Base-by-base conservation (phyloP, 1,139 yeast species). In the Wickerhamiella infanticola region DNA sequence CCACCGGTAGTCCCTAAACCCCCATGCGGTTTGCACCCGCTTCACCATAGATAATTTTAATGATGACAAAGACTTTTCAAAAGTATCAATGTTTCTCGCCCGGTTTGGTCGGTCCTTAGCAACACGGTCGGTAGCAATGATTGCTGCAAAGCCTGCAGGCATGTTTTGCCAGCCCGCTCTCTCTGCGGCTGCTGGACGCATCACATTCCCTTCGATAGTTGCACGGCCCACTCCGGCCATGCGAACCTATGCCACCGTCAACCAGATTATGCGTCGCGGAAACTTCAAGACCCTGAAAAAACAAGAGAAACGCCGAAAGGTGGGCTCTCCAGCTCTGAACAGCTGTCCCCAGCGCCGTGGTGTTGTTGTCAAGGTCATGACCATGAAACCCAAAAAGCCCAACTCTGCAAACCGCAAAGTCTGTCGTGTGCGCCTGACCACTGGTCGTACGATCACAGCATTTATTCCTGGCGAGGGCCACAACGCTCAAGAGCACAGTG, bases 391-490 rank as follows among this genome's bases (percentile, higher is more conserved):
- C 42, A 90, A 90, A 70, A 93, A 93, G 63, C 99, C 99, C 42
- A 93, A 93, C 67, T 90, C 97, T 42, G 96, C 99, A 18, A 90
- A 86, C 66, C 76, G 99, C 67, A 93, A 93, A 64, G 95, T 94
- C 47, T 86, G 94, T 55, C 81, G 97, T 69, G 98, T 93, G 29
- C 75, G 95, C 64, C 72, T 93, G 51, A 77, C 94, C 23, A 90
- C 84, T 58, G 98, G 98, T 35, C 81, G 79, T 55, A 80, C 83
- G 45, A 75, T 90, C 23, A 80, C 94, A 45, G 95, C 96, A 3
- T 86, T 88, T 63, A 90, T 93, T 50, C 96, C 97, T 9, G 99
- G 99, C 48, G 97, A 90, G 61, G 98, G 99, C 25, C 98, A 93
- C 65, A 90, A 90, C 60, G 90, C 94, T 39, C 97, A 90, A 67